Evolutionary conservation across 163 green algal species (phyloP).

Genomic region (Prototheca stagnorum): DNA sequence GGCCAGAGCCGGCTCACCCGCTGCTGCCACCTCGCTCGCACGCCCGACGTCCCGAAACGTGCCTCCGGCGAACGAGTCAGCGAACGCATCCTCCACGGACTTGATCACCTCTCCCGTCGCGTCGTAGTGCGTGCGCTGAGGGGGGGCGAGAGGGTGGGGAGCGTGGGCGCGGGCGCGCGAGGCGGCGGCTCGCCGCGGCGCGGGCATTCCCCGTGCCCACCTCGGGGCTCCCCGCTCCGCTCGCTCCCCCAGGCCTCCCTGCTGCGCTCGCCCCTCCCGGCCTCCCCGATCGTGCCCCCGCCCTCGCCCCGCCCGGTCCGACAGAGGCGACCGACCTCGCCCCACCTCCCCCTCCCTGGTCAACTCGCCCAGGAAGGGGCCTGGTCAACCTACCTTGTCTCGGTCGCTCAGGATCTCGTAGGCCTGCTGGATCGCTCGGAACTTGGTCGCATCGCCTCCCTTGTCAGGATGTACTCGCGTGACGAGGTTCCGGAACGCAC

Average conservation of each 20-base stretch:
- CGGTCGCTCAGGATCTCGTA: conserved; percentile 32
- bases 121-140: conserved; percentile 48
- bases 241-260: too few relatives aligned
- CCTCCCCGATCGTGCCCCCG: too few relatives aligned
- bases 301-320: too few relatives aligned
- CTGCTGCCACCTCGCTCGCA: neutral
- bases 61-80: conserved; percentile 49
- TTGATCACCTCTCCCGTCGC: conserved; percentile 38
- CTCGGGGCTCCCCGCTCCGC: too few relatives aligned
- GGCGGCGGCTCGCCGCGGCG: too few relatives aligned
- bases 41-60: conserved; percentile 16
- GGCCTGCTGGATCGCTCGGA: conserved; percentile 25
- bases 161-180: too few relatives aligned
- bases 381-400: too few relatives aligned
- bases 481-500: conserved; percentile 49
- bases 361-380: too few relatives aligned
- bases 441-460: conserved; percentile 30
- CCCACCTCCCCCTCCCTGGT: too few relatives aligned
- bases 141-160: neutral
- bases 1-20: conserved; percentile 9
- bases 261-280: too few relatives aligned
- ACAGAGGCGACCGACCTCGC: too few relatives aligned
- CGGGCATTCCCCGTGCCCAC: too few relatives aligned
- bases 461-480: conserved; percentile 43
- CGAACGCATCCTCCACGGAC: conserved; percentile 59